These are phyloP conservation scores for Hypoxylon sp. DNA, from an alignment of 2,329 filamentous ascomycete genomes.

Conservation along the genomic window DNA sequence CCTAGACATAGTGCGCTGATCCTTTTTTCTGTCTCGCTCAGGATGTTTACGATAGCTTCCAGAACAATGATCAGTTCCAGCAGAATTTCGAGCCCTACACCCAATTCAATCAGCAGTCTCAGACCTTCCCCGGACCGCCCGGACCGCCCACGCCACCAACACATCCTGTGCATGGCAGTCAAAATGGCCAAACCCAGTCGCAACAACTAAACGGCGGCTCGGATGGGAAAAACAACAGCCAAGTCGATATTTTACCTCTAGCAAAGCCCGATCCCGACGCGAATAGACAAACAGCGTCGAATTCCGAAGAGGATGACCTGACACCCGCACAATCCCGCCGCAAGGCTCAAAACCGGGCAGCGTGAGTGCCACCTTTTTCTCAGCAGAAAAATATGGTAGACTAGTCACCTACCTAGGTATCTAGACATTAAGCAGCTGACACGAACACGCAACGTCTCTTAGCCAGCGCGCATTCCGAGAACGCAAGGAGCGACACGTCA, in stretches of 20 bases:
- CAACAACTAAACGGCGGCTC: slow-evolving; percentile 38
- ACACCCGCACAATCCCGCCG: slow-evolving; percentile 66
- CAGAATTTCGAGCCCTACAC: slow-evolving; percentile 56
- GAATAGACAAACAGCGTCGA: slow-evolving; percentile 55
- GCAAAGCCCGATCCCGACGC: slow-evolving; percentile 52
- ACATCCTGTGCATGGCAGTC: slow-evolving; percentile 46
- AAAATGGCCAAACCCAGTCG: slow-evolving; percentile 41
- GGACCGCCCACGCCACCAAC: slow-evolving; percentile 63
- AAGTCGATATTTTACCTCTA: slow-evolving; percentile 47
- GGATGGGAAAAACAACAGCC: slow-evolving; percentile 35
- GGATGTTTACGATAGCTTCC: slow-evolving; percentile 60
- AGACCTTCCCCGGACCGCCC: slow-evolving; percentile 57
- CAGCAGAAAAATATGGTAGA: no score
- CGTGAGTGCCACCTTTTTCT: no score
- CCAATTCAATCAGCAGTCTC: slow-evolving; percentile 52
- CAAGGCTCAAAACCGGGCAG: slow-evolving; percentile 69
- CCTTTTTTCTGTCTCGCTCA: slow-evolving; percentile 43
- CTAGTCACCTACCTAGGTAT: no score
- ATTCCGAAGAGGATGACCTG: slow-evolving; percentile 64
- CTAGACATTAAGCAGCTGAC: no score
- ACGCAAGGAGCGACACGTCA: slow-evolving; percentile 92
- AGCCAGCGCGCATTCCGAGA: slow-evolving; percentile 97
- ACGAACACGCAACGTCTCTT: no score
- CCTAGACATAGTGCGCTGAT: slow-evolving; percentile 40
- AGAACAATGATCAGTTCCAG: slow-evolving; percentile 58